Evolutionary conservation across 148 eudicot genomes (phyloP), one percentile per base, ranked within the genome.

Genomic region (Amaranthus hypochondriacus): DNA sequence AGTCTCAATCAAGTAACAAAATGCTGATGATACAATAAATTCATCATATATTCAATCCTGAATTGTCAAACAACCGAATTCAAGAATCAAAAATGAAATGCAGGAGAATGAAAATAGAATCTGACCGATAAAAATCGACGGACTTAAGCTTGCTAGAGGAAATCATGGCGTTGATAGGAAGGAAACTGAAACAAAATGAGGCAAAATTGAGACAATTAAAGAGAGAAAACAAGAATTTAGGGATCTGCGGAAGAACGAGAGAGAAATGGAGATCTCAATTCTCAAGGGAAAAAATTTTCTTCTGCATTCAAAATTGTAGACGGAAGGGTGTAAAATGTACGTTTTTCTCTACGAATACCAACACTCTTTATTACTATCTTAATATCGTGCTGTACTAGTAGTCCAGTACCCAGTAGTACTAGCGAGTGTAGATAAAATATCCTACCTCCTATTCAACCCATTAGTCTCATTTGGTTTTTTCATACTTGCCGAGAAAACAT

Each of bases 91-190:
- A 48, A 52, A 48, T 7, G 14, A 68, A 56, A 75, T 5, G n/a
- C 28, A 49, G 68, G 52, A 54, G 58, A 39, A 56, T 55, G 49
- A 57, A 14, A 5, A 7, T 11, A 70, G 72, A 49, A 82, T 73
- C 80, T 56, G 51, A 93, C 97, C 98, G 88, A 83, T 89, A 93
- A 64, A 93, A 93, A 85, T 93, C 98, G 13, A 93, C 90, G 62
- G 98, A 89, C 89, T 93, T 93, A 80, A 91, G 81, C 83, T 88
- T 93, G 76, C 81, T 82, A 0, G 94, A 71, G 55, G 98, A 82
- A 73, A 84, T 81, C 91, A 93, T 87, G 86, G 75, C 39, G 18
- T 57, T 47, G 8, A 9, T 6, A 43, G 4, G 9, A 48, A 21
- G 4, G 3, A 28, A 14, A 5, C 3, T 4, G 6, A 62, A 14